Evolutionary conservation across 257 asterid species (phyloP).

Genomic region (Solanum sparsipilum): DNA sequence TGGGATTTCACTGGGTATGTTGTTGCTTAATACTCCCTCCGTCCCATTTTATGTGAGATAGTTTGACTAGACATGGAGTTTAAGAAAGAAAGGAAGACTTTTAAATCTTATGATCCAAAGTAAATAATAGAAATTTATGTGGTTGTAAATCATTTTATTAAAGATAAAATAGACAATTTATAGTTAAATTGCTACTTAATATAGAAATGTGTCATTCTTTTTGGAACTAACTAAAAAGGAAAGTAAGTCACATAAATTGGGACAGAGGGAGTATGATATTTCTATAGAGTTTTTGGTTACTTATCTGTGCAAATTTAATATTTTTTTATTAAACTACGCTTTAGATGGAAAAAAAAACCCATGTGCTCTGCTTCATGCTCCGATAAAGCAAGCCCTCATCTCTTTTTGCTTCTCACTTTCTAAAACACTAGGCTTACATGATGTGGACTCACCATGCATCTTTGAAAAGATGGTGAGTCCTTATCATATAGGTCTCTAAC

Average conservation of each 20-base stretch:
- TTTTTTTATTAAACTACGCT: not conserved
- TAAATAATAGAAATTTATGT: too few relatives aligned
- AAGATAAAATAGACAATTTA: too few relatives aligned
- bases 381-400: not conserved
- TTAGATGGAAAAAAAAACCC: accelerated
- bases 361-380: not conserved
- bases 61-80: accelerated
- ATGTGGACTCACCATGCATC: not conserved
- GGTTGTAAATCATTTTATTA: too few relatives aligned
- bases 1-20: not conserved
- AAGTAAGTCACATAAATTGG: too few relatives aligned
- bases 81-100: too few relatives aligned
- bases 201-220: too few relatives aligned
- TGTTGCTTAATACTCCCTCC: not conserved
- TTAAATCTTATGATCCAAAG: too few relatives aligned
- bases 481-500: not conserved
- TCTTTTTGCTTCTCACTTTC: not conserved
- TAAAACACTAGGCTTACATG: not conserved
- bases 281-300: not conserved
- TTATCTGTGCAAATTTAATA: not conserved
- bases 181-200: too few relatives aligned
- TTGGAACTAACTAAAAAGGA: too few relatives aligned
- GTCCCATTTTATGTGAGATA: too few relatives aligned
- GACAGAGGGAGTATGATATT: too few relatives aligned
- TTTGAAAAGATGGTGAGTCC: not conserved